Conservation (phyloP, 1,284 basidiomycete species). For the Ustilago loliicola region DNA sequence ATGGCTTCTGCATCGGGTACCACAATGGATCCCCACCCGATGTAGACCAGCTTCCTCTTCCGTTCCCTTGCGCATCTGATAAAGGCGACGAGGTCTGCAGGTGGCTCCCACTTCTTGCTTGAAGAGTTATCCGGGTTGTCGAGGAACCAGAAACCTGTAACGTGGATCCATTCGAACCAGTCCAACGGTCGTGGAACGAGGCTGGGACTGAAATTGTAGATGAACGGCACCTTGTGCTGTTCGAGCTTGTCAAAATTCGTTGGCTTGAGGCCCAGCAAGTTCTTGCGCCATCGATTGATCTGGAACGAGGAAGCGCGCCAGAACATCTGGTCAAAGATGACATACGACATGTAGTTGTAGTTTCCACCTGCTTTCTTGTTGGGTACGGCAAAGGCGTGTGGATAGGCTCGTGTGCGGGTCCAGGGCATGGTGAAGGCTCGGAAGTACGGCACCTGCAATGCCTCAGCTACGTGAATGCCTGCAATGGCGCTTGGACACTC, state of each 20-base stretch:
- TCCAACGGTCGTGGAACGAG: constrained; percentile 79
- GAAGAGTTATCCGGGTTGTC: constrained; percentile 83
- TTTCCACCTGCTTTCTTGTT: constrained; percentile 87
- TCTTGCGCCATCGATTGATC: constrained; percentile 91
- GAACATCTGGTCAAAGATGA: constrained; percentile 97
- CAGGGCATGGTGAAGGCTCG: constrained; percentile 87
- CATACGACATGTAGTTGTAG: constrained; percentile 97
- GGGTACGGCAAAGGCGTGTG: constrained; percentile 97
- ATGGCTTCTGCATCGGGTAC: constrained; percentile 92
- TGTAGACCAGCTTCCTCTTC: constrained; percentile 93
- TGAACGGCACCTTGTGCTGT: constrained; percentile 94
- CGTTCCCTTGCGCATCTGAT: constrained; percentile 81
- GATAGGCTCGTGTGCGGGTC: constrained; percentile 86
- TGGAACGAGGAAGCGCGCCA: constrained; percentile 90
- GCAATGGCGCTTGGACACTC: constrained; percentile 97
- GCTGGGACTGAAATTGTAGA: constrained; percentile 94
- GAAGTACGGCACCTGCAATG: constrained; percentile 91
- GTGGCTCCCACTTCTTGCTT: constrained; percentile 85
- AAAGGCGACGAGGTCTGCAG: constrained; percentile 82
- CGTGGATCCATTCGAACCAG: constrained; percentile 98
- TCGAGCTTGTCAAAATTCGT: constrained; percentile 94
- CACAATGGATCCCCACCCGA: constrained; percentile 98
- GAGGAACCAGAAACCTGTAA: constrained; percentile 76
- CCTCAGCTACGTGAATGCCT: constrained; percentile 98
- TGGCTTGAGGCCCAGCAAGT: constrained; percentile 80